phyloP scores from a whole-genome alignment of 2,329 filamentous ascomycete species.

The Orbilia blumenaviensis region DNA sequence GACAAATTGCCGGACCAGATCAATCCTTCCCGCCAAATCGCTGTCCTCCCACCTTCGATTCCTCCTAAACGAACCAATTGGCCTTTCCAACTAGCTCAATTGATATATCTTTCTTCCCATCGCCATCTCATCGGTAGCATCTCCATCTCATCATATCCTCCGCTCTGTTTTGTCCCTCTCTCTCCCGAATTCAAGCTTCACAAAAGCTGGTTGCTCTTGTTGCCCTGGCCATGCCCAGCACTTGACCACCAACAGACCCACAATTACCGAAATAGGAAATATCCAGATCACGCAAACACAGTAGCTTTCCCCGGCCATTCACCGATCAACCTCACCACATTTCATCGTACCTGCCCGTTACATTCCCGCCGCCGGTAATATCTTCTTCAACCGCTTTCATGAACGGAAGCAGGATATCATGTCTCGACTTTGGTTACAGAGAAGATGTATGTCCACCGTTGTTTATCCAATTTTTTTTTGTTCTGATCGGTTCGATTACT shows the following conservation, averaged over 20 bases:
- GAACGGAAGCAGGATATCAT: slow-evolving; percentile 54
- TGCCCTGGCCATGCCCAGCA: neutral
- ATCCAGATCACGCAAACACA: neutral
- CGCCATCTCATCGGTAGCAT: slow-evolving; percentile 1
- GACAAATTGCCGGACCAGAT: neutral
- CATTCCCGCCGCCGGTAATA: slow-evolving; percentile 3
- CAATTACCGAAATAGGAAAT: slow-evolving; percentile 9
- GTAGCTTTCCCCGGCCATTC: neutral
- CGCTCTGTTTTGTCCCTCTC: too few species aligned
- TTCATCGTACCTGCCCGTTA: neutral
- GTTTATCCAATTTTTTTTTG: neutral
- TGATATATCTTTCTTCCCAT: neutral
- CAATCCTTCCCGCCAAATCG: neutral
- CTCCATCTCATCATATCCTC: neutral
- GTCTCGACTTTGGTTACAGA: slow-evolving; percentile 53
- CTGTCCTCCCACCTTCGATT: slow-evolving; percentile 7
- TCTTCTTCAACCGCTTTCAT: slow-evolving; percentile 41
- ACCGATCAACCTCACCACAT: slow-evolving; percentile 7
- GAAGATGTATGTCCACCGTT: slow-evolving; percentile 41
- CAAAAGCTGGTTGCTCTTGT: neutral
- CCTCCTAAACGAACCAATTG: slow-evolving; percentile 15
- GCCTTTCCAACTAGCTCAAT: neutral
- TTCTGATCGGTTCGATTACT: neutral
- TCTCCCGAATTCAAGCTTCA: too few species aligned
- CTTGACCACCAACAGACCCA: neutral